Evolutionary conservation across 352 stramenopile species (phyloP).

Genomic region (Phytophthora palmivora): DNA sequence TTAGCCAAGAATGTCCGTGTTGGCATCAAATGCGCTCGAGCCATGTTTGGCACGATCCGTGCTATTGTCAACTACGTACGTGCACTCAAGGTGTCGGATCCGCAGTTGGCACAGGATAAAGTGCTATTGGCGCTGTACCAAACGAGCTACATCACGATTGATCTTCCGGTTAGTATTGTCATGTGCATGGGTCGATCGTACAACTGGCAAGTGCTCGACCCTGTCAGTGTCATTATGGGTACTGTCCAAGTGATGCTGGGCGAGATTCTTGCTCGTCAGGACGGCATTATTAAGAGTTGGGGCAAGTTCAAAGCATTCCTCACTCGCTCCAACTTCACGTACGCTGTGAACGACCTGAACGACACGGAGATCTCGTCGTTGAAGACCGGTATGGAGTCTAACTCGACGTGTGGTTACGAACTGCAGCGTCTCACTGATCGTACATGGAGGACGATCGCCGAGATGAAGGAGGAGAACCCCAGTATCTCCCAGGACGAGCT

Average conservation of each 20-base stretch:
- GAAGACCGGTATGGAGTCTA: slow-evolving; percentile 38
- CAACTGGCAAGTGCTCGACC: slow-evolving; percentile 32
- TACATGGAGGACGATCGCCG: slow-evolving; percentile 37
- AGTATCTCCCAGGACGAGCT: slow-evolving; percentile 21
- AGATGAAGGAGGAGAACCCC: slow-evolving; percentile 32
- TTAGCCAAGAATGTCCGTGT: slow-evolving; percentile 23
- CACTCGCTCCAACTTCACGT: slow-evolving; percentile 31
- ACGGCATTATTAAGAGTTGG: slow-evolving; percentile 29
- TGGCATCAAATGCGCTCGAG: slow-evolving; percentile 29
- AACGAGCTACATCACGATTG: slow-evolving; percentile 45
- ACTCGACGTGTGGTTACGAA: slow-evolving; percentile 45
- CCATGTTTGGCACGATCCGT: slow-evolving; percentile 39
- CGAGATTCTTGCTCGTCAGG: slow-evolving; percentile 32
- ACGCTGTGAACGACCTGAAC: slow-evolving; percentile 41
- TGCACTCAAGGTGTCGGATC: slow-evolving; percentile 29
- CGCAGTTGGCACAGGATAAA: slow-evolving; percentile 24
- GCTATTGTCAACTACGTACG: slow-evolving; percentile 44
- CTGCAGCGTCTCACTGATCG: slow-evolving; percentile 42
- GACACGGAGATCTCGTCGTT: slow-evolving; percentile 48
- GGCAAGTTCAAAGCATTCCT: slow-evolving; percentile 39
- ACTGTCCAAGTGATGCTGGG: slow-evolving; percentile 31
- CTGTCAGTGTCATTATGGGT: slow-evolving; percentile 31
- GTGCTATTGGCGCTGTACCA: slow-evolving; percentile 39
- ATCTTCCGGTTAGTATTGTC: slow-evolving; percentile 39
- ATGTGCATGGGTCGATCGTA: slow-evolving; percentile 38